Percentiles rank a stretch among this genome's conserved stretches.
Conservation (phyloP, 768 basidiomycete genomes). For the Mycena maculata region DNA sequence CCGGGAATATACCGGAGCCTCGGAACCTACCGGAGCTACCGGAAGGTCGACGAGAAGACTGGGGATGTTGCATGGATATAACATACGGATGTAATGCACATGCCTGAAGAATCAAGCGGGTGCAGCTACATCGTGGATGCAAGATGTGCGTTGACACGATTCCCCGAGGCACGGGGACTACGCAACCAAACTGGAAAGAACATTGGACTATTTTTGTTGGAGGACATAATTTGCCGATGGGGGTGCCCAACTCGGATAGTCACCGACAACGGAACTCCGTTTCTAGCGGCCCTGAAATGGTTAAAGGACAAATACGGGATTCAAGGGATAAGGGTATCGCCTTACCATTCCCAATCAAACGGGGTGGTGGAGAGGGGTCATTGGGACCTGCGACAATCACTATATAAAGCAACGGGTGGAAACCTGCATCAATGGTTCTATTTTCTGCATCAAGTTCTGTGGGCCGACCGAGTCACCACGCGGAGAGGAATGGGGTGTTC, state of each 20-base stretch:
- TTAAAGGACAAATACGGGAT: conserved; percentile 45
- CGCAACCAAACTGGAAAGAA: conserved; percentile 35
- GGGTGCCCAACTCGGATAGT: conserved; percentile 48
- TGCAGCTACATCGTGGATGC: conserved; percentile 43
- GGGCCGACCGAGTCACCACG: conserved; percentile 37
- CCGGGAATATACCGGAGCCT: too few species aligned
- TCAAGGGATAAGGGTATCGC: conserved; percentile 51
- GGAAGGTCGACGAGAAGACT: too few species aligned
- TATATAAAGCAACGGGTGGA: conserved; percentile 35
- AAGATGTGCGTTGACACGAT: conserved; percentile 37
- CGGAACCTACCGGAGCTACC: too few species aligned
- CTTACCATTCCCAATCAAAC: conserved; percentile 56
- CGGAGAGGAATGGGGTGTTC: conserved; percentile 33
- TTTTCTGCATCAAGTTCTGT: conserved; percentile 33
- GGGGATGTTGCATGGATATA: too few species aligned
- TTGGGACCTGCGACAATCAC: conserved; percentile 40
- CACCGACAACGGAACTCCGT: conserved; percentile 49
- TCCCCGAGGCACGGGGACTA: conserved; percentile 38
- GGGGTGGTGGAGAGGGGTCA: conserved; percentile 49
- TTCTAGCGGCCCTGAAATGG: conserved; percentile 38
- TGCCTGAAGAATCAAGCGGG: conserved; percentile 32
- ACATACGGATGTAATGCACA: conserved; percentile 46
- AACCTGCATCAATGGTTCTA: conserved; percentile 39
- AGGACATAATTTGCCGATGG: conserved; percentile 50
- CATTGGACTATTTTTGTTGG: conserved; percentile 41